Evolutionary conservation across 169 alveolate species (phyloP).

Genomic region (Eimeria sp.): DNA sequence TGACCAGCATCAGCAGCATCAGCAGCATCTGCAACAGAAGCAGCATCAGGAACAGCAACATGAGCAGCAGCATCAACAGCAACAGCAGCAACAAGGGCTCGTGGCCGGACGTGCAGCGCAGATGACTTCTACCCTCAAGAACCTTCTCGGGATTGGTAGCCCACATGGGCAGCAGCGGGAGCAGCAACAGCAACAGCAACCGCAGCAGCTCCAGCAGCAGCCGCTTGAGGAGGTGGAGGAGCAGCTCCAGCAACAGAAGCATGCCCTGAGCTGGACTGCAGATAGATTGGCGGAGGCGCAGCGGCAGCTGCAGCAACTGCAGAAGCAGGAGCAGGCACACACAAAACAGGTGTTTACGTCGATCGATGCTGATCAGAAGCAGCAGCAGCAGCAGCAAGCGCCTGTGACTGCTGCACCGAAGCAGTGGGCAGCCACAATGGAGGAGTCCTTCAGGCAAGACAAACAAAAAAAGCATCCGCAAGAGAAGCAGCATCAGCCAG

Average conservation of each 20-base stretch:
- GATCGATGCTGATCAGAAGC: slow-evolving; percentile 12
- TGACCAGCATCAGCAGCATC: neutral
- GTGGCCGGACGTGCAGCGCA: slow-evolving; percentile 48
- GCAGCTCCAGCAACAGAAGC: slow-evolving; percentile 39
- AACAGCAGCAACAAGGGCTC: slow-evolving; percentile 37
- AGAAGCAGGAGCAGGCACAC: slow-evolving; percentile 21
- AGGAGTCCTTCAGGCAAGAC: slow-evolving; percentile 46
- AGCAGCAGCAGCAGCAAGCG: slow-evolving; percentile 46
- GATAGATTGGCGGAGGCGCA: slow-evolving; percentile 34
- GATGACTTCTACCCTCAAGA: slow-evolving; percentile 50
- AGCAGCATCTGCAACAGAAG: neutral
- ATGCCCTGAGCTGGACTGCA: neutral
- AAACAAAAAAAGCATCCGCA: slow-evolving; percentile 39
- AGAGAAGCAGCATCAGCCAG: slow-evolving; percentile 27
- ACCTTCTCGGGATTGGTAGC: slow-evolving; percentile 59
- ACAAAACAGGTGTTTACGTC: neutral
- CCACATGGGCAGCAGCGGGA: slow-evolving; percentile 52
- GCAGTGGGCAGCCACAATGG: slow-evolving; percentile 48
- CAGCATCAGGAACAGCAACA: slow-evolving; percentile 3
- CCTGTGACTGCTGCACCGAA: slow-evolving; percentile 9
- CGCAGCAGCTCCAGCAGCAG: neutral
- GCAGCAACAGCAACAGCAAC: slow-evolving; percentile 32
- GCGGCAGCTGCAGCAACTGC: slow-evolving; percentile 64
- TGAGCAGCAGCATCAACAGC: slow-evolving; percentile 5
- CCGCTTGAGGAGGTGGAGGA: slow-evolving; percentile 5